Evolutionary conservation across 2,329 filamentous ascomycete species (phyloP).

Genomic region (Tolypocladium endophyticum): DNA sequence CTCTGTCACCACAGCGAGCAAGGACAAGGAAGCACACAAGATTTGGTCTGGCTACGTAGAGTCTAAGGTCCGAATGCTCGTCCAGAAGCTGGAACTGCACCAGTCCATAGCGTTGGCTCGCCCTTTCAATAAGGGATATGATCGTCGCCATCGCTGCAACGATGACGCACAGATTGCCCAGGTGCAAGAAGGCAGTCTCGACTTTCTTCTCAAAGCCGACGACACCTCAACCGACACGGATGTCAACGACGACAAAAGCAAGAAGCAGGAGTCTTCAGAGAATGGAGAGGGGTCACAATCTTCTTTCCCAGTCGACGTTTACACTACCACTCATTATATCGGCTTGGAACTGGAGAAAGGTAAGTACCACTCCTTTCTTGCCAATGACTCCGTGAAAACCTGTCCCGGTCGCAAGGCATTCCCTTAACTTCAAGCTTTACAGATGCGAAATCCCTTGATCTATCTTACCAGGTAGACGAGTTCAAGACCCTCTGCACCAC

Average conservation of each 20-base stretch:
- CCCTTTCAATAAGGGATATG: constrained; percentile 87
- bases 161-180: constrained; percentile 39
- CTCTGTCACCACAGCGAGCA: constrained; percentile 73
- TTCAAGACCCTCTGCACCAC: constrained; percentile 75
- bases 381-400: not conserved
- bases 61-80: constrained; percentile 81
- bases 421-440: constrained; percentile 18
- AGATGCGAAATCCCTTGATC: constrained; percentile 63
- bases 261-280: constrained; percentile 25
- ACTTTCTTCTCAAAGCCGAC: constrained; percentile 30
- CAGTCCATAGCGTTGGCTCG: constrained; percentile 73
- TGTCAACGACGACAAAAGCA: not conserved
- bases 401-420: not conserved
- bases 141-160: constrained; percentile 65
- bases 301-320: constrained; percentile 38
- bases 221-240: constrained; percentile 17
- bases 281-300: constrained; percentile 28
- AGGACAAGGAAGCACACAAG: constrained; percentile 72
- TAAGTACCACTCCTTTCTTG: constrained; percentile 28
- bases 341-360: constrained; percentile 71
- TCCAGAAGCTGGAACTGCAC: constrained; percentile 73
- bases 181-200: constrained; percentile 42
- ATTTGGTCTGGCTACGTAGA: constrained; percentile 88
- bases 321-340: constrained; percentile 90
- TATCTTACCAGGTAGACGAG: constrained; percentile 71